Base-by-base conservation (phyloP, 345 rosid genomes). In the Lepidium africanum region DNA sequence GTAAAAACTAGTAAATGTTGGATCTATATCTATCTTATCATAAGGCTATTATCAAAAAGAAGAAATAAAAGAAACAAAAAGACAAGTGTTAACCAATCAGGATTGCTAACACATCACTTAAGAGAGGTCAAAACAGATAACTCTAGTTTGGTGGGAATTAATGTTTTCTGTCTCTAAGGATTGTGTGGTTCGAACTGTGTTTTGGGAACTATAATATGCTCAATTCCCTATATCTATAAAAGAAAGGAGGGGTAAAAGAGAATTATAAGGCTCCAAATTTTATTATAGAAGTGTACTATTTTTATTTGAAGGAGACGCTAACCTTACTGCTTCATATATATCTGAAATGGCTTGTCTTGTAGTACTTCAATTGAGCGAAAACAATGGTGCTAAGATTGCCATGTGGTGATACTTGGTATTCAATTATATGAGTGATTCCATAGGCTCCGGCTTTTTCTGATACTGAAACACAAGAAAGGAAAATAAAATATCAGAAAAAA, bases 291-390 rank as follows among this genome's bases (percentile, higher is more conserved):
- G 72, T 47, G 59, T 64, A 47, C 76, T 66, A 66, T 59, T 42
- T 50, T 58, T 42, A 65, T 57, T 49, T 51, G 68, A 51, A 50
- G 45, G 35, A 58, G 23, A 4, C 17, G n/a, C 63, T 54, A 72
- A 74, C 46, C 63, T 41, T 73, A 57, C 69, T 59, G 51, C 59
- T 67, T 68, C 54, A 54, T 68, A 62, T 68, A 51, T 77, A 81
- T 79, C 75, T 71, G 80, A 80, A 79, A 71, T 56, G 42, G 59
- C 42, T 73, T 82, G 85, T 84, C 85, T 37, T 76, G 70, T 82
- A 77, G 84, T 56, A 53, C 59, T 79, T 77, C 17, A 80, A 73
- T 71, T 71, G 63, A 67, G 61, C 38, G 80, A 79, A 67, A 77
- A 76, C 70, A 70, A 71, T 70, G 82, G 73, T 70, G 67, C 59